phyloP scores from a whole-genome alignment of 345 rosid species.

The Excoecaria agallocha region DNA sequence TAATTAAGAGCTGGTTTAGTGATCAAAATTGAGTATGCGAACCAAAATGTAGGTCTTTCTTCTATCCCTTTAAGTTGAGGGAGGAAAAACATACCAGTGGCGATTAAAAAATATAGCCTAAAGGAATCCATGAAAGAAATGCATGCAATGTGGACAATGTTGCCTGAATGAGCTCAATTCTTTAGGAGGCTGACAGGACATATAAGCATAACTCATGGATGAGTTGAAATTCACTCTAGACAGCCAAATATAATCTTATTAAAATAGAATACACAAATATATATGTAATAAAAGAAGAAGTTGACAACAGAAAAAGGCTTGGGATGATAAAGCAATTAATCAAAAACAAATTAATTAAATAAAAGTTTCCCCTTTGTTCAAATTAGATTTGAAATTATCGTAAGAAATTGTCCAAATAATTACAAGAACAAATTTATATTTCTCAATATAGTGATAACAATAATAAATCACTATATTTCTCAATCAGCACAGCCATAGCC shows the following conservation, averaged over 20 bases:
- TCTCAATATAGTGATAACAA: no score
- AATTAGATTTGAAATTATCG: slow-evolving; percentile 2
- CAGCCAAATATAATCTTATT: slow-evolving; percentile 21
- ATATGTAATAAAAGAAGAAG: background rate
- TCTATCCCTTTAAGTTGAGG: no score
- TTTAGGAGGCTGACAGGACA: slow-evolving; percentile 91
- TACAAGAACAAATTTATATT: no score
- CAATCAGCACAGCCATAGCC: background rate
- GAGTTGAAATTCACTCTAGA: slow-evolving; percentile 92
- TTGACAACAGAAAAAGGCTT: background rate
- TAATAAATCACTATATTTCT: background rate
- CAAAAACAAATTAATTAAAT: no score
- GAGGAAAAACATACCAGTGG: slow-evolving; percentile 59
- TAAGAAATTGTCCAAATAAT: no score
- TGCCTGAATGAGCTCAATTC: slow-evolving; percentile 88
- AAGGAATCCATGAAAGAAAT: slow-evolving; percentile 96
- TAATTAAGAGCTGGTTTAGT: slow-evolving; percentile 16
- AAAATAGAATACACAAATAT: background rate
- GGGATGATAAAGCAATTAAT: no score
- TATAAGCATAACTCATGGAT: slow-evolving; percentile 96
- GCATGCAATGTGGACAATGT: slow-evolving; percentile 95
- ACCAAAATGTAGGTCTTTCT: slow-evolving; percentile 22
- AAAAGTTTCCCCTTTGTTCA: background rate
- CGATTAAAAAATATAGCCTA: slow-evolving; percentile 99
- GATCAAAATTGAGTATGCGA: slow-evolving; percentile 6